Evolutionary conservation across 2,329 filamentous ascomycete genomes (phyloP).

Genomic region (Periconia sp.): DNA sequence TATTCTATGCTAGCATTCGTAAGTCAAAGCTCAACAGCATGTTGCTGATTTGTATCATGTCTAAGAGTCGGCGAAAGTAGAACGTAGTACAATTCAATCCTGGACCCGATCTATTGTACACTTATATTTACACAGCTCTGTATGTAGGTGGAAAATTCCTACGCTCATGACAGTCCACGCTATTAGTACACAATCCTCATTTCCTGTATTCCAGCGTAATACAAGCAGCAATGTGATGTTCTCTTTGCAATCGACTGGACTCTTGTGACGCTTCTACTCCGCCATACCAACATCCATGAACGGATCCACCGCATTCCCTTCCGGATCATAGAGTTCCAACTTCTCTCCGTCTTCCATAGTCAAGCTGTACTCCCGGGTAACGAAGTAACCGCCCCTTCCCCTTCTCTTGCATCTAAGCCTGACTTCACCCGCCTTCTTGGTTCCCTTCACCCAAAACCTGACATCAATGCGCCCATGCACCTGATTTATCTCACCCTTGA

Average conservation of each 20-base stretch:
- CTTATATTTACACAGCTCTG: neutral
- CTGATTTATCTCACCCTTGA: conserved; percentile 77
- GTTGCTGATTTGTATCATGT: neutral
- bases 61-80: too few species aligned
- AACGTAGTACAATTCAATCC: neutral
- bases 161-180: too few species aligned
- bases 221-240: neutral
- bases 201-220: neutral
- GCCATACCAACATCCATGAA: conserved; percentile 51
- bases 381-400: conserved; percentile 70
- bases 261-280: conserved; percentile 9
- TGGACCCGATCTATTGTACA: neutral
- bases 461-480: conserved; percentile 90
- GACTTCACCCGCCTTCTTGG: conserved; percentile 70
- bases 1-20: too few species aligned
- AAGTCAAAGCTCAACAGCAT: neutral
- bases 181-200: neutral
- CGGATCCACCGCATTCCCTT: conserved; percentile 58
- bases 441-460: conserved; percentile 81
- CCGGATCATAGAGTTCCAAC: conserved; percentile 74
- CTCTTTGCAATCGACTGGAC: neutral
- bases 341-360: conserved; percentile 65
- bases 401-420: conserved; percentile 76
- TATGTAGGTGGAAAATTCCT: too few species aligned
- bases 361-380: conserved; percentile 89